Evolutionary conservation across 192 early-diverging fungal species (phyloP).

Genomic region (Cladochytrium replicatum): DNA sequence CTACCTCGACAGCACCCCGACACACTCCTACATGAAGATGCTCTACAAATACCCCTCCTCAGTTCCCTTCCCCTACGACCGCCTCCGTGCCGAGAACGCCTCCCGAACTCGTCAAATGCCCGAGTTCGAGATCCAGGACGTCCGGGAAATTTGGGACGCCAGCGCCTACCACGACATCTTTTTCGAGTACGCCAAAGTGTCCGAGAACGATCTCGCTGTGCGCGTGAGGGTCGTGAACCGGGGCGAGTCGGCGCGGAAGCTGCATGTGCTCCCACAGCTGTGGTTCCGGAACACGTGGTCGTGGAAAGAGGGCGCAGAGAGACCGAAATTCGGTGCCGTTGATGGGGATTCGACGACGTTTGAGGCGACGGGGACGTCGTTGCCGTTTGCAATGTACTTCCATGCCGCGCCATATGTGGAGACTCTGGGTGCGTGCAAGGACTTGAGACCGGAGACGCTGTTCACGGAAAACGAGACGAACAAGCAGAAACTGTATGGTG

Average conservation of each 20-base stretch:
- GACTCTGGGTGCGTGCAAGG: background rate
- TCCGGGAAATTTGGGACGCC: slow-evolving; percentile 17
- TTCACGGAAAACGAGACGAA: slow-evolving; percentile 48
- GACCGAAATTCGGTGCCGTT: slow-evolving; percentile 1
- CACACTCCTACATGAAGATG: slow-evolving; percentile 17
- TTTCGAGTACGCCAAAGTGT: slow-evolving; percentile 21
- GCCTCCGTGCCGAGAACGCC: slow-evolving; percentile 11
- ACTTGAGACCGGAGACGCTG: slow-evolving; percentile 16
- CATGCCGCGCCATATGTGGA: background rate
- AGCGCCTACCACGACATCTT: slow-evolving; percentile 20
- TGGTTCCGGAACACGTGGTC: slow-evolving; percentile 23
- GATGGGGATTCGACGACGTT: slow-evolving; percentile 1
- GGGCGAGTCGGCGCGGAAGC: slow-evolving; percentile 1
- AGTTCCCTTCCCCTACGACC: slow-evolving; percentile 18
- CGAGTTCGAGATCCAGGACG: slow-evolving; percentile 22
- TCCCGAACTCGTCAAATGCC: slow-evolving; percentile 8
- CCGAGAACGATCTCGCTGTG: slow-evolving; percentile 11
- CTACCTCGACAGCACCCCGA: slow-evolving; percentile 22
- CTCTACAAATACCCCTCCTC: slow-evolving; percentile 30
- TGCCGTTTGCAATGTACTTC: slow-evolving; percentile 8
- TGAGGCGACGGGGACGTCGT: background rate
- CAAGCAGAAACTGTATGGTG: slow-evolving; percentile 21
- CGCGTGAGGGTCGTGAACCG: slow-evolving; percentile 9
- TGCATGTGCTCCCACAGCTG: slow-evolving; percentile 18
- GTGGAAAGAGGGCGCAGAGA: slow-evolving; percentile 8